A percentile compares a stretch with the other conserved stretches of the same genome.
Conservation (phyloP, 352 stramenopile species). For the Globisporangium recalcitrans region DNA sequence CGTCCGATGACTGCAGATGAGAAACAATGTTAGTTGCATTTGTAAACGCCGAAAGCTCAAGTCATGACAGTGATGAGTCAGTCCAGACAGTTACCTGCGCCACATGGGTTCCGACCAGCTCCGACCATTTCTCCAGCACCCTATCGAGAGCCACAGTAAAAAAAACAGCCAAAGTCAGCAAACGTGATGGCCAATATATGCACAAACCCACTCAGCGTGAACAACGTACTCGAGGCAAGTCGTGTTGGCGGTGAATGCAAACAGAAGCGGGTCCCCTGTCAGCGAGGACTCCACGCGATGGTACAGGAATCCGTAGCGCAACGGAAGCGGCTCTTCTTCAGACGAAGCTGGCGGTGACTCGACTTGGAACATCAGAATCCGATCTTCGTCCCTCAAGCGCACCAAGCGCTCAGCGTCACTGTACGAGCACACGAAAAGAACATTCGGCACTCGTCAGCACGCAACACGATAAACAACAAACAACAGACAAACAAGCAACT, state of each 20-base stretch:
- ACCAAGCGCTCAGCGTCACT: constrained; percentile 55
- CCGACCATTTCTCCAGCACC: constrained; percentile 53
- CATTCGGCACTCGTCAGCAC: not conserved
- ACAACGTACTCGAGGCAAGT: constrained; percentile 47
- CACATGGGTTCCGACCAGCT: constrained; percentile 38
- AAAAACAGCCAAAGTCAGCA: not conserved
- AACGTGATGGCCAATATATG: not conserved
- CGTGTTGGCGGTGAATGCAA: constrained; percentile 54
- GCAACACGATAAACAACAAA: constrained; percentile 2
- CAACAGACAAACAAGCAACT: not conserved
- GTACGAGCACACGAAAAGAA: not conserved
- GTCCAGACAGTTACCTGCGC: constrained; percentile 20
- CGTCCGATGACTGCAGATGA: constrained; percentile 15
- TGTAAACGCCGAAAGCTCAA: not conserved
- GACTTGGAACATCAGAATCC: constrained; percentile 69
- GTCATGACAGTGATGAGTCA: no score
- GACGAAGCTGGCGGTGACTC: constrained; percentile 22
- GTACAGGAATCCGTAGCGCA: constrained; percentile 72
- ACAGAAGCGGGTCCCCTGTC: constrained; percentile 60
- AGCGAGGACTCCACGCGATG: constrained; percentile 46
- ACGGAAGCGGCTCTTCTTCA: constrained; percentile 14
- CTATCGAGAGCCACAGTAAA: constrained; percentile 14
- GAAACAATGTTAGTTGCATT: not conserved
- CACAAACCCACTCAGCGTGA: not conserved
- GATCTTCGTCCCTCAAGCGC: constrained; percentile 65